These are phyloP conservation scores for Stentor coeruleus DNA, from an alignment of 73 alveolate species.

Conservation along the genomic window DNA sequence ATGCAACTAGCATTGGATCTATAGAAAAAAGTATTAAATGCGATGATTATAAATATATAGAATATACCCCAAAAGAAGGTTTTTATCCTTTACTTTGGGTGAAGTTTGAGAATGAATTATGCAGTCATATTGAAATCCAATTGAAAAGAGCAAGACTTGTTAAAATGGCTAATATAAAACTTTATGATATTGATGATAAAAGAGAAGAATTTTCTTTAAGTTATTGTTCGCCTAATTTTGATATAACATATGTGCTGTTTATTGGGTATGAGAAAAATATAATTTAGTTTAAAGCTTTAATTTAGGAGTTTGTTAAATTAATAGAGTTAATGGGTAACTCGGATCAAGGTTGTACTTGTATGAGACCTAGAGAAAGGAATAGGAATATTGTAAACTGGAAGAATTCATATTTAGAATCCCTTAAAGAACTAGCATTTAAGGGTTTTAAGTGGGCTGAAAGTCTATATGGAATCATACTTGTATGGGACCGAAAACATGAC, in stretches of 20 bases:
- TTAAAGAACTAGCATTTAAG: background rate
- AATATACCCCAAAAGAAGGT: background rate
- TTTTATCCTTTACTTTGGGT: background rate
- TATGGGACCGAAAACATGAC: background rate
- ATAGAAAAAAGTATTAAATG: background rate
- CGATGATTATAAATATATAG: background rate
- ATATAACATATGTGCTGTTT: background rate
- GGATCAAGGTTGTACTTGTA: background rate
- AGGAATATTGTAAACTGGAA: background rate
- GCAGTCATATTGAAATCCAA: background rate
- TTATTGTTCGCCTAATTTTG: background rate
- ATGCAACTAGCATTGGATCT: background rate
- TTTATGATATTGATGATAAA: background rate
- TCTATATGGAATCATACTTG: too few species aligned
- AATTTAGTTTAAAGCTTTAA: too few species aligned
- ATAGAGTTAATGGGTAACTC: background rate
- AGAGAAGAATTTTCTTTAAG: background rate
- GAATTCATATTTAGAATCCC: background rate
- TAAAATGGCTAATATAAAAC: background rate
- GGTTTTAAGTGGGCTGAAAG: background rate
- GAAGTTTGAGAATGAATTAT: background rate
- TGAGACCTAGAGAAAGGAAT: background rate
- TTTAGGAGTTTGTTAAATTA: too few species aligned
- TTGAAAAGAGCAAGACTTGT: background rate
- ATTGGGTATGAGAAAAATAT: background rate